A percentile compares a stretch with the other conserved stretches of the same genome.
phyloP scores from a whole-genome alignment of 768 basidiomycete species.

The Gloeophyllum trabeum region DNA sequence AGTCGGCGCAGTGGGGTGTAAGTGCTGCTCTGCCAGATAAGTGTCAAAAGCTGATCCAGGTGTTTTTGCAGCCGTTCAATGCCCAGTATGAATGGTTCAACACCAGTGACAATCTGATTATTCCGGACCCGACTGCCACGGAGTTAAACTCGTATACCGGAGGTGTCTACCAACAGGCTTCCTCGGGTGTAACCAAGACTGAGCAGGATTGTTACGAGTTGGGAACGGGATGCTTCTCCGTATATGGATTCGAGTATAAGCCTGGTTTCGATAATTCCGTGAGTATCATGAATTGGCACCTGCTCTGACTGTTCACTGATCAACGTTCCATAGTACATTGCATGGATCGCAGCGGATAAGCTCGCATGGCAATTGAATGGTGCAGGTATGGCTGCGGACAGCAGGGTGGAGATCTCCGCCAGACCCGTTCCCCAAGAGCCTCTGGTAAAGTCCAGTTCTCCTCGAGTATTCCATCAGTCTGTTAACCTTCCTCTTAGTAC shows the following conservation, averaged over 20 bases:
- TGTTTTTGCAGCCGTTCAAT: slow-evolving; percentile 57
- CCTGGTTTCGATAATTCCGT: slow-evolving; percentile 37
- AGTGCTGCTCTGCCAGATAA: slow-evolving; percentile 14
- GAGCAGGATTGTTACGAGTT: slow-evolving; percentile 64
- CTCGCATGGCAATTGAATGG: slow-evolving; percentile 62
- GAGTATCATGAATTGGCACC: not conserved
- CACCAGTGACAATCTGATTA: slow-evolving; percentile 42
- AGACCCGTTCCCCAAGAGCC: slow-evolving; percentile 77
- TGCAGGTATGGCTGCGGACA: slow-evolving; percentile 47
- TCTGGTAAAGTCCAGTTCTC: slow-evolving; percentile 35
- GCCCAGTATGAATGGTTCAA: slow-evolving; percentile 61
- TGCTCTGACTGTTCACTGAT: not conserved
- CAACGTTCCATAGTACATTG: slow-evolving; percentile 44
- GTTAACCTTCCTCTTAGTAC: slow-evolving; percentile 22
- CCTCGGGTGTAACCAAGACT: slow-evolving; percentile 23
- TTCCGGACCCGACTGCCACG: slow-evolving; percentile 40
- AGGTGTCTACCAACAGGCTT: slow-evolving; percentile 75
- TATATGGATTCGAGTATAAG: slow-evolving; percentile 77
- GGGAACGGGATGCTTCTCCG: slow-evolving; percentile 42
- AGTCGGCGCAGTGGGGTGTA: slow-evolving; percentile 76
- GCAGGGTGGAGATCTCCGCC: slow-evolving; percentile 45
- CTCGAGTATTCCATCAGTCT: not conserved
- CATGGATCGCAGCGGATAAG: slow-evolving; percentile 59
- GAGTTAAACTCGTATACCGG: slow-evolving; percentile 59
- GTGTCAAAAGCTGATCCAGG: not conserved